phyloP scores from a whole-genome alignment of 2,329 filamentous ascomycete genomes.

The Hypomyces rosellus region DNA sequence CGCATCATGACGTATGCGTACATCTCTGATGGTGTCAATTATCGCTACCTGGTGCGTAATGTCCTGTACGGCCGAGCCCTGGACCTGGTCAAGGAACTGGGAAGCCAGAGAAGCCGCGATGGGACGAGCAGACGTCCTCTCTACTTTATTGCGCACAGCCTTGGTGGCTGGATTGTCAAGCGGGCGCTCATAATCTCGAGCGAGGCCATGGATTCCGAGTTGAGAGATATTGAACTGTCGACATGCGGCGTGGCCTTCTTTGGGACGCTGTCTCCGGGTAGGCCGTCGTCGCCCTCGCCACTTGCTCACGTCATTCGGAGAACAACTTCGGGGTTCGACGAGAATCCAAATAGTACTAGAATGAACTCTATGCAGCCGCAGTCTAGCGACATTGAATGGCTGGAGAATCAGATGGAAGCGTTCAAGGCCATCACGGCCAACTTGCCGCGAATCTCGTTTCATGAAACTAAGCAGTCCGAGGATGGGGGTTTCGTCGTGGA shows the following conservation, averaged over 20 bases:
- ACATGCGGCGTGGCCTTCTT: conserved; percentile 23
- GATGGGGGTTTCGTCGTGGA: conserved; percentile 20
- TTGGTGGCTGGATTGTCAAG: conserved; percentile 25
- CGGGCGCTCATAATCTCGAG: conserved; percentile 22
- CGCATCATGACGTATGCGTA: conserved; percentile 23
- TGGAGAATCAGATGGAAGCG: conserved; percentile 22
- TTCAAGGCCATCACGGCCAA: conserved; percentile 20
- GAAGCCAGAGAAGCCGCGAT: conserved; percentile 14
- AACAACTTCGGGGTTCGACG: conserved; percentile 16
- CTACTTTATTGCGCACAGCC: conserved; percentile 22
- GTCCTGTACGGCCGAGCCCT: conserved; percentile 20
- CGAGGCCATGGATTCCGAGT: conserved; percentile 17
- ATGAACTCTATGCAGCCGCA: conserved; percentile 9
- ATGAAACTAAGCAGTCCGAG: conserved; percentile 19
- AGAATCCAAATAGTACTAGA: conserved; percentile 1
- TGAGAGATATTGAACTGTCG: conserved; percentile 20
- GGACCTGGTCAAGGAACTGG: conserved; percentile 18
- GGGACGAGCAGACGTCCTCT: conserved; percentile 17
- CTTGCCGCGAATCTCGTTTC: conserved; percentile 20
- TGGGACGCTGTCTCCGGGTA: conserved; percentile 19
- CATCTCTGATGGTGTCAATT: conserved; percentile 17
- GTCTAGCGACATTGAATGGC: conserved; percentile 18
- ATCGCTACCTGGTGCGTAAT: conserved; percentile 19
- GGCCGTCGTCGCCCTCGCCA: conserved; percentile 18
- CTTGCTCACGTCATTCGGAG: conserved; percentile 20